Evolutionary conservation across 2,329 filamentous ascomycete species (phyloP).

Genomic region (Verticillium isaacii): DNA sequence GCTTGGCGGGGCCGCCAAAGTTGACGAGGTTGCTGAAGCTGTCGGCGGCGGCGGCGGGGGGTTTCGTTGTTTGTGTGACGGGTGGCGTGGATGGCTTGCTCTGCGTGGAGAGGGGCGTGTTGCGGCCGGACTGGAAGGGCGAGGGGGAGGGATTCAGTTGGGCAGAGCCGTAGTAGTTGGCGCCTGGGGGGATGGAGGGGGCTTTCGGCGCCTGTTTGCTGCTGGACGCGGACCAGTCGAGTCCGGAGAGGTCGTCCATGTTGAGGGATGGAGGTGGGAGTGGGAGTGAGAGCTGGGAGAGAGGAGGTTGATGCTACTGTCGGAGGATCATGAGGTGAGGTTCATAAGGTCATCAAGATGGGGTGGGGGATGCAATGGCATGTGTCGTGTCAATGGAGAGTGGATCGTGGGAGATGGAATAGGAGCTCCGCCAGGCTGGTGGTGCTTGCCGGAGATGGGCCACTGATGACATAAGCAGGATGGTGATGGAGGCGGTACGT

Average conservation of each 20-base stretch:
- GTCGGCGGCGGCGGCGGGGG: conserved; percentile 48
- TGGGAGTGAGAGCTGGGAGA: neutral
- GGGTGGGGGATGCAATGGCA: conserved; percentile 1
- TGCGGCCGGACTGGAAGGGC: conserved; percentile 49
- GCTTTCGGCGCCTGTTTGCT: conserved; percentile 32
- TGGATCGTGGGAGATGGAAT: neutral
- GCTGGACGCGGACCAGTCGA: conserved; percentile 50
- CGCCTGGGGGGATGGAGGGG: conserved; percentile 33
- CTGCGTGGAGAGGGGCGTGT: conserved; percentile 45
- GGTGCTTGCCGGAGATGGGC: neutral
- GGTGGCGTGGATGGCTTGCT: conserved; percentile 38
- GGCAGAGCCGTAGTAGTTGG: conserved; percentile 42
- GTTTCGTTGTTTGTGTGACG: conserved; percentile 30
- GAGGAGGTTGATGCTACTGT: neutral
- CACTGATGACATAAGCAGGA: neutral
- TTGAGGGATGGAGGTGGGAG: conserved; percentile 10
- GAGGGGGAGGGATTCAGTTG: conserved; percentile 54
- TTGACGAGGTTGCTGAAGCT: conserved; percentile 75
- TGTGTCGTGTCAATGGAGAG: conserved; percentile 2
- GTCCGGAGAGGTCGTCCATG: conserved; percentile 59
- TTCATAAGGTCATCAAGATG: conserved; percentile 10
- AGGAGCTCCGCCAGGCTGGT: neutral
- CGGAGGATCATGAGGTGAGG: neutral
- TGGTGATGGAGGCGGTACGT: neutral
- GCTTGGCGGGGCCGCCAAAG: conserved; percentile 51